These are phyloP conservation scores for Pisolithus orientalis DNA, from an alignment of 768 basidiomycete genomes.

Conservation along the genomic window DNA sequence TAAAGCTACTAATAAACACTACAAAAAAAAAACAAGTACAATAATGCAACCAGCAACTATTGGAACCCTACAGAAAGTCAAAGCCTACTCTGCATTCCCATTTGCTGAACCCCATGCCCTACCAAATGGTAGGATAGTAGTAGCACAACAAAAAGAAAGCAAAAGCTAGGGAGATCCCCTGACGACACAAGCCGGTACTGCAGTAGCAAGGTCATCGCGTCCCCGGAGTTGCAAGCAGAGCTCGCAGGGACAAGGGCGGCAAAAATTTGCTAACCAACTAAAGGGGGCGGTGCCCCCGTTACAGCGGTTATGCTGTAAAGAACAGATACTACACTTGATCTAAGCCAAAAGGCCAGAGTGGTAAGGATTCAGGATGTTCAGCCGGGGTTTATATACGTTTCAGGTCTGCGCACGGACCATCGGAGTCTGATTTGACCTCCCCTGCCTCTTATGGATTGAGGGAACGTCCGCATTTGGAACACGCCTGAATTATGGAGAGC, in stretches of 20 bases:
- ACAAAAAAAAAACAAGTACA: no score
- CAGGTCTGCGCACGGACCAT: not conserved
- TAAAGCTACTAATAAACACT: no score
- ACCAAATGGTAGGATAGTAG: no score
- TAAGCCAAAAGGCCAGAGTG: slow-evolving; percentile 58
- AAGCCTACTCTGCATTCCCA: no score
- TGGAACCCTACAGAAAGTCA: no score
- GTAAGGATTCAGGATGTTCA: not conserved
- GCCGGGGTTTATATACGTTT: not conserved
- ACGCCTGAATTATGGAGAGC: no score
- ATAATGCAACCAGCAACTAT: no score
- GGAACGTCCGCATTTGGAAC: no score
- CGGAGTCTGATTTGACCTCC: no score
- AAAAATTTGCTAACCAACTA: slow-evolving; percentile 54
- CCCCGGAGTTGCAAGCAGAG: slow-evolving; percentile 30
- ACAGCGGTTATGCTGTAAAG: slow-evolving; percentile 58
- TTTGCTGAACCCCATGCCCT: no score
- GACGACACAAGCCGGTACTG: slow-evolving; percentile 15
- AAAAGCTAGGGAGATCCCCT: slow-evolving; percentile 1
- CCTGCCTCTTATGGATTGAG: no score
- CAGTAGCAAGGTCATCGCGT: slow-evolving; percentile 28
- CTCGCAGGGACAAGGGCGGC: slow-evolving; percentile 41
- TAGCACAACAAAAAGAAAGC: no score
- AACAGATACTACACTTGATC: slow-evolving; percentile 78
- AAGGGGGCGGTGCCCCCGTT: slow-evolving; percentile 49